A percentile compares a stretch with the other conserved stretches of the same genome.
Conservation (phyloP, 2,329 filamentous ascomycete species). For the Davidsoniella neocaledoniae region DNA sequence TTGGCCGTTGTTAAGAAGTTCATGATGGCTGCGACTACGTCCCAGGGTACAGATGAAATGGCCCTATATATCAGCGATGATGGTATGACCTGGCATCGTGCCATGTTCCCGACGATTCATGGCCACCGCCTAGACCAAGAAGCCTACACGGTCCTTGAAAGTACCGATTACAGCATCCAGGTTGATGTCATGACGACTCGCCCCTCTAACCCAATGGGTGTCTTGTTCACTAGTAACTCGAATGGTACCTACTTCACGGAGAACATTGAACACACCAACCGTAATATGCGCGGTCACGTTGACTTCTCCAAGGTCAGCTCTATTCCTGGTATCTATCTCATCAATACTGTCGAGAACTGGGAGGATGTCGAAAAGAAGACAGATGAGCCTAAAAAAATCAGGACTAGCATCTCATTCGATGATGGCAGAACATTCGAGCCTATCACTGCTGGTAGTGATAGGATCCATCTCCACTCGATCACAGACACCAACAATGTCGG, state of each 20-base stretch:
- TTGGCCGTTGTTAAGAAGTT: constrained; percentile 75
- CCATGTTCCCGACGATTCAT: constrained; percentile 72
- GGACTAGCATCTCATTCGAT: constrained; percentile 81
- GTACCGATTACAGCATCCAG: constrained; percentile 95
- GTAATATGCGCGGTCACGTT: constrained; percentile 56
- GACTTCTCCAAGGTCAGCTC: constrained; percentile 90
- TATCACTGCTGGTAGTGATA: constrained; percentile 48
- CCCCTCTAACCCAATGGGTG: constrained; percentile 57
- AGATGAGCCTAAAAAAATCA: constrained; percentile 45
- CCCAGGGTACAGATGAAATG: constrained; percentile 71
- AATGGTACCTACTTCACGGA: constrained; percentile 92
- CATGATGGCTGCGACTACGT: constrained; percentile 66
- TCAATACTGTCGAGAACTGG: constrained; percentile 81
- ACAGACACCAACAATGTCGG: constrained; percentile 71
- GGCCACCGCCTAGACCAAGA: constrained; percentile 53
- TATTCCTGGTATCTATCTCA: constrained; percentile 81
- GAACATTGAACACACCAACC: constrained; percentile 85
- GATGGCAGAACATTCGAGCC: constrained; percentile 74
- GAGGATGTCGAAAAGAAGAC: constrained; percentile 47
- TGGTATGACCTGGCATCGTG: constrained; percentile 72
- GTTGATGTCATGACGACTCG: constrained; percentile 70
- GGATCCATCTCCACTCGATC: constrained; percentile 80
- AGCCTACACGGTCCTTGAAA: constrained; percentile 86
- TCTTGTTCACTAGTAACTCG: constrained; percentile 88
- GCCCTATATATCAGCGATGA: constrained; percentile 81